phyloP scores from a whole-genome alignment of 352 stramenopile species.

The Thalassiosira exigua region DNA sequence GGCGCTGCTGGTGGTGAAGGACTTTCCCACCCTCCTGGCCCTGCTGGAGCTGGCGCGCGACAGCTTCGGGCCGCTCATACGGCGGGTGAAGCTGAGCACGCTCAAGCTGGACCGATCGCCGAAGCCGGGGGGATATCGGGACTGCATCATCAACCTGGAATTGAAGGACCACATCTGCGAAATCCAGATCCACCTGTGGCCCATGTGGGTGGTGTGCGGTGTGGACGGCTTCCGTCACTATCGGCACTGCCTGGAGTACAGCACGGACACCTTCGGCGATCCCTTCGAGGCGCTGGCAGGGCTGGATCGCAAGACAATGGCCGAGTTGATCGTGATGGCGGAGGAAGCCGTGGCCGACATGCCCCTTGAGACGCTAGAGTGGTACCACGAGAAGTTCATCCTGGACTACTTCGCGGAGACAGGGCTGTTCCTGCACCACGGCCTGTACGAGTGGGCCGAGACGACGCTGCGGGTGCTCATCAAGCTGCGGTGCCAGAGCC shows the following conservation, averaged over 20 bases:
- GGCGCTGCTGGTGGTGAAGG: constrained; percentile 78
- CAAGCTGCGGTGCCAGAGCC: constrained; percentile 68
- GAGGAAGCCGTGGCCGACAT: constrained; percentile 81
- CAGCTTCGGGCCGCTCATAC: constrained; percentile 79
- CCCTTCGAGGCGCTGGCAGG: constrained; percentile 76
- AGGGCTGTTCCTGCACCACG: constrained; percentile 79
- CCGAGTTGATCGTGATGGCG: constrained; percentile 82
- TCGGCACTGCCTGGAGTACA: constrained; percentile 82
- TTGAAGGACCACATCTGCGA: constrained; percentile 84
- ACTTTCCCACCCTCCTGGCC: constrained; percentile 77
- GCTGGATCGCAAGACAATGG: constrained; percentile 82
- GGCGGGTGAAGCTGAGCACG: constrained; percentile 80
- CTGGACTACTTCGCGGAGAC: constrained; percentile 83
- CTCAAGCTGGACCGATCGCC: constrained; percentile 69
- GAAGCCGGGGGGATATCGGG: constrained; percentile 74
- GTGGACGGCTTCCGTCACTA: constrained; percentile 84
- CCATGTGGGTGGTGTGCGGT: constrained; percentile 82
- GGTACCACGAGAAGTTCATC: constrained; percentile 84
- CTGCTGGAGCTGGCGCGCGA: constrained; percentile 77
- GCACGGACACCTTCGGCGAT: constrained; percentile 77
- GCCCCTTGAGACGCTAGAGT: constrained; percentile 78
- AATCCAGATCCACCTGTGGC: constrained; percentile 82
- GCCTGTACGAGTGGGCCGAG: constrained; percentile 76
- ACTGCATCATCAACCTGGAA: constrained; percentile 84
- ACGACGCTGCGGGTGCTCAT: constrained; percentile 74